Evolutionary conservation across 495 filamentous ascomycete species (phyloP).

Genomic region (Penicillium paradoxum): DNA sequence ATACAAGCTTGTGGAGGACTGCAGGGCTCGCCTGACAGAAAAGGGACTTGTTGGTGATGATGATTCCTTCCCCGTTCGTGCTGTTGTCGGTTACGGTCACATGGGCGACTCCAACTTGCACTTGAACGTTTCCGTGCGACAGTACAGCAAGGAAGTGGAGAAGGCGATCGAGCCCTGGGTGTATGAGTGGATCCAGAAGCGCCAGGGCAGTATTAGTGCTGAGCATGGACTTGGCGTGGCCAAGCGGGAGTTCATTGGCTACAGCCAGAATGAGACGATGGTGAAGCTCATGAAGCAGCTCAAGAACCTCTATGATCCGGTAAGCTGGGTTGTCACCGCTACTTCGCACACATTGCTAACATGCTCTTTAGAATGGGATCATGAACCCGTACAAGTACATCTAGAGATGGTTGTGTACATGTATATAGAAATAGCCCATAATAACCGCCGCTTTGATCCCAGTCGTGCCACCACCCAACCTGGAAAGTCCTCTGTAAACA

Average conservation of each 20-base stretch:
- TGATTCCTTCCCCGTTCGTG: constrained; percentile 74
- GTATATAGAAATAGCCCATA: neutral
- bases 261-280: constrained; percentile 83
- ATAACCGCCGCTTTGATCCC: neutral
- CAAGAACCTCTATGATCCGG: constrained; percentile 87
- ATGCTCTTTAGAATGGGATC: constrained; percentile 64
- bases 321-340: constrained; percentile 43
- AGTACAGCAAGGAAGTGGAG: constrained; percentile 86
- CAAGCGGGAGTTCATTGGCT: constrained; percentile 91
- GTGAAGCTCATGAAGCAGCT: constrained; percentile 88
- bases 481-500: too few relatives aligned
- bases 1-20: constrained; percentile 84
- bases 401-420: constrained; percentile 20
- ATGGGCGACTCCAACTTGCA: constrained; percentile 97
- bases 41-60: constrained; percentile 74
- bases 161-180: constrained; percentile 88
- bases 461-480: neutral
- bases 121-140: constrained; percentile 75
- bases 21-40: constrained; percentile 59
- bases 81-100: constrained; percentile 93
- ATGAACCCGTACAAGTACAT: constrained; percentile 95
- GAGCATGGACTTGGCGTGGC: constrained; percentile 92
- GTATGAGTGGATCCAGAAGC: constrained; percentile 89
- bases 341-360: constrained; percentile 20
- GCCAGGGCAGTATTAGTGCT: constrained; percentile 88